Evolutionary conservation across 495 filamentous ascomycete genomes (phyloP), one percentile per base, ranked within the genome.

Genomic region (Aspergillus cavernicola): DNA sequence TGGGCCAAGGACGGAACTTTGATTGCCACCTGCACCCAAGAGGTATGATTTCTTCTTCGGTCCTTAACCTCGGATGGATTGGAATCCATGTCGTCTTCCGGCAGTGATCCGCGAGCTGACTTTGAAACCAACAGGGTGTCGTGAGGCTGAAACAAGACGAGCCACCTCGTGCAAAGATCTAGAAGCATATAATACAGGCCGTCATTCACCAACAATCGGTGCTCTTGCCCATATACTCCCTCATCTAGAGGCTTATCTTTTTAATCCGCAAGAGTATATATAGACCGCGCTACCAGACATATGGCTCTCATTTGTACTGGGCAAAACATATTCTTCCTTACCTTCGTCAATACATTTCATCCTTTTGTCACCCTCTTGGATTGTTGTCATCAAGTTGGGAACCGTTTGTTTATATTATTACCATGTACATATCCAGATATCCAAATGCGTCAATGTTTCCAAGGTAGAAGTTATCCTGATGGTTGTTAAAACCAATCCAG

Each of bases 1-100:
- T 97, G 85, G 79, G 83, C 84, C 36, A 82, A 79, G 62, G 86
- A 96, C 59, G 93, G 92, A 4, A 81, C 74, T 29, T 68, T 97
- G 73, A 75, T 98, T 59, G 93, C 93, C 24, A 74, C 73, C 15
- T 72, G 73, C 57, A 71, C 65, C n/a, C 69, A 73, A 63, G 71
- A 76, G 69, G 73, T 70, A 71, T 61, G 66, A 57, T 57, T 35
- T 41, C 24, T 43, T 49, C 59, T 26, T 49, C 42, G 45, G 22
- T 31, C 15, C 20, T 29, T 22, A 19, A 26, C 23, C 11, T 24
- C 16, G 13, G 23, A 36, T 44, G 50, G 38, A 44, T 43, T 15
- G 18, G 29, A 10, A 35, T 16, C 29, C 44, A 35, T 47, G 28
- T 46, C n/a, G n/a, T n/a, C n/a, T n/a, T n/a, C n/a, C n/a, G n/a